phyloP scores from a whole-genome alignment of 768 basidiomycete species.

The Suillus sp. region DNA sequence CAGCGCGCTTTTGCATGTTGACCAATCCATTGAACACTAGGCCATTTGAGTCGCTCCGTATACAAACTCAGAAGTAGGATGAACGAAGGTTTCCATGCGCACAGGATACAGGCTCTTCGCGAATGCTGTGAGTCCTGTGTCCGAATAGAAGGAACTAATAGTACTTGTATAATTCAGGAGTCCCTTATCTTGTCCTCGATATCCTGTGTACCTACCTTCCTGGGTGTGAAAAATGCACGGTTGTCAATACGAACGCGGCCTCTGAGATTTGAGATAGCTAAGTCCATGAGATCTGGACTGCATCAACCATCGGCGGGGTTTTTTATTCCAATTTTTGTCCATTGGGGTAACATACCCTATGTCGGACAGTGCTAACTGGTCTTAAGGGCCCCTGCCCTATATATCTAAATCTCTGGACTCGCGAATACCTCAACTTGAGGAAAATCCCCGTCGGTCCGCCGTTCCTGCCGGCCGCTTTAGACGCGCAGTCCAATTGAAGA shows the following conservation, averaged over 20 bases:
- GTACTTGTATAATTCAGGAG: too few relatives aligned
- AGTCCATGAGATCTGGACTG: background rate
- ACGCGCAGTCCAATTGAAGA: too few relatives aligned
- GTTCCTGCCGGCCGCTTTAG: too few relatives aligned
- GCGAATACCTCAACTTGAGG: too few relatives aligned
- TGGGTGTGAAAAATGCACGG: background rate
- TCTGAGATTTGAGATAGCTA: background rate
- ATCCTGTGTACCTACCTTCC: background rate
- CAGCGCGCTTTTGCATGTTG: background rate
- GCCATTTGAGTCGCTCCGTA: background rate
- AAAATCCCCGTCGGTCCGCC: too few relatives aligned
- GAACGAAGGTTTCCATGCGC: constrained; percentile 3
- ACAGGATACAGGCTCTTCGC: background rate
- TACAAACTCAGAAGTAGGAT: background rate
- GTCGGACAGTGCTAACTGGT: too few relatives aligned
- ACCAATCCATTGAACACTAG: background rate
- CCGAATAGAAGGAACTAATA: background rate
- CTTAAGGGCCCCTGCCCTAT: too few relatives aligned
- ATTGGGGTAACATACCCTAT: too few relatives aligned
- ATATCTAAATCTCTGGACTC: too few relatives aligned
- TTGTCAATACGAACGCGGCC: background rate
- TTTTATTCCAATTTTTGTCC: too few relatives aligned
- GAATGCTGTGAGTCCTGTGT: background rate
- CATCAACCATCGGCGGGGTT: background rate
- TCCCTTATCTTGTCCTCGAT: background rate